phyloP scores from a whole-genome alignment of 257 asterid genomes.

The Fraxinus americana region DNA sequence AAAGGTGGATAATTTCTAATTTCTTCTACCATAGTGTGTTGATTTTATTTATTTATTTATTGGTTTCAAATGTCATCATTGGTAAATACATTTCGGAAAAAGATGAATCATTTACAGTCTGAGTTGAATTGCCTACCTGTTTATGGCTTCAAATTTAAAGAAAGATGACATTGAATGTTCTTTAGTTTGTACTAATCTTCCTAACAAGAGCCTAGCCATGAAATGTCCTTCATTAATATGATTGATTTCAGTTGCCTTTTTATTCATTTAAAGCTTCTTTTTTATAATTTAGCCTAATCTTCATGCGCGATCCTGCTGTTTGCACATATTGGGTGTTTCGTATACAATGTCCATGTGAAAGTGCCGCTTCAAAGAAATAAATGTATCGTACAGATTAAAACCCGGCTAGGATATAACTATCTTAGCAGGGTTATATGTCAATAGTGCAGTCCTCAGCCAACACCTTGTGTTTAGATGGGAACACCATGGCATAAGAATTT shows the following conservation, averaged over 20 bases:
- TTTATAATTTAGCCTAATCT: too few species aligned
- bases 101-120: neutral
- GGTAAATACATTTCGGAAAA: neutral
- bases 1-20: constrained; percentile 44
- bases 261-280: too few species aligned
- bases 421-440: neutral
- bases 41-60: neutral
- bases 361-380: neutral
- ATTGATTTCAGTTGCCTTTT: too few species aligned
- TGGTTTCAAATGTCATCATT: neutral
- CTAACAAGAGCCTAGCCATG: neutral
- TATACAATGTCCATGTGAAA: neutral
- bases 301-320: neutral
- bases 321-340: neutral
- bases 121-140: neutral
- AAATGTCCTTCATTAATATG: neutral
- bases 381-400: neutral
- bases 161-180: neutral
- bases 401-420: neutral
- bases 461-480: too few species aligned
- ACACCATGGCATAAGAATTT: too few species aligned
- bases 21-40: neutral
- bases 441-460: neutral
- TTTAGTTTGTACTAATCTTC: neutral
- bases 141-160: neutral